Conservation (phyloP, 1,139 yeast genomes). For the Debaryomyces sp. region DNA sequence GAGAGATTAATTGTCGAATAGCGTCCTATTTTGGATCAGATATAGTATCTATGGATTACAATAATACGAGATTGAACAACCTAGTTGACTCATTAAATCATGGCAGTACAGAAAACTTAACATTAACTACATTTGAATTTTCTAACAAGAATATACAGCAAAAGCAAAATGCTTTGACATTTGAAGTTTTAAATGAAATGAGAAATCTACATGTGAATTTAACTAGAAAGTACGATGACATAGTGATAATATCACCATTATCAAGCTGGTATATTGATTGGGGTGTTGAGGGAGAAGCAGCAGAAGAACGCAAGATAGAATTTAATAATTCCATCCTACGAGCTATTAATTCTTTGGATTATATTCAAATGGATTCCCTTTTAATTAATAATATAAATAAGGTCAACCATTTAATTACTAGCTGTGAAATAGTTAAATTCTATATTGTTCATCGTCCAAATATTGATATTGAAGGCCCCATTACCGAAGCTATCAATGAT, state of each 20-base stretch:
- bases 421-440: constrained; percentile 47
- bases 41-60: background rate
- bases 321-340: constrained; percentile 24
- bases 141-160: constrained; percentile 5
- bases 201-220: constrained; percentile 7
- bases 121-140: background rate
- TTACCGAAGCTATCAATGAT: background rate
- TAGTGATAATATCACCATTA: constrained; percentile 25
- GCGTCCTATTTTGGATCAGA: constrained; percentile 4
- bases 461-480: background rate
- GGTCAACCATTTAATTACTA: constrained; percentile 52
- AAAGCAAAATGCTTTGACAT: constrained; percentile 20
- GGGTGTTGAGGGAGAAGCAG: background rate
- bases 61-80: background rate
- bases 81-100: background rate
- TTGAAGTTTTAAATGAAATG: constrained; percentile 17
- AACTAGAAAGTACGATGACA: constrained; percentile 4
- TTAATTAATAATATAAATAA: constrained; percentile 46
- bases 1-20: constrained; percentile 16
- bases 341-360: constrained; percentile 30
- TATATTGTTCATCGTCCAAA: constrained; percentile 24
- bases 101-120: background rate
- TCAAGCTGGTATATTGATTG: constrained; percentile 20
- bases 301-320: background rate
- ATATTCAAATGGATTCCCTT: constrained; percentile 22